These are phyloP conservation scores for Lantana camara DNA, from an alignment of 257 asterid species.

Conservation along the genomic window DNA sequence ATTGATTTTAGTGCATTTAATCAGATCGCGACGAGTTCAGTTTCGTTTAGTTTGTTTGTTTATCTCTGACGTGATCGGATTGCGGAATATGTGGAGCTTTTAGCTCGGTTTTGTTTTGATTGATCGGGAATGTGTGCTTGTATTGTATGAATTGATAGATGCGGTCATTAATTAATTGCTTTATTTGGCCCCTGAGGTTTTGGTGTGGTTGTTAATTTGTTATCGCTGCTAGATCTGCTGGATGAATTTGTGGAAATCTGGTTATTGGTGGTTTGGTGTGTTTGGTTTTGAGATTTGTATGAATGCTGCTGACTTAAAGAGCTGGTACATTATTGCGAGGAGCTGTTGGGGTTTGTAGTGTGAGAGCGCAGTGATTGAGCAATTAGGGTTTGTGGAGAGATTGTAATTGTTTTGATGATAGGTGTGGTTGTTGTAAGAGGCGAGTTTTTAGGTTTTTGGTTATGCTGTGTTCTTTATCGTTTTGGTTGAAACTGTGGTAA, in stretches of 20 bases:
- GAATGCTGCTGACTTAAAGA: background rate
- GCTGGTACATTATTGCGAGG: background rate
- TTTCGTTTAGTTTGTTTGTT: conserved; percentile 4
- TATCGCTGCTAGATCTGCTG: conserved; percentile 33
- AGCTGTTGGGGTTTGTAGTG: conserved; percentile 25
- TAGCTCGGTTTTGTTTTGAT: background rate
- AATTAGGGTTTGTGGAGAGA: conserved; percentile 10
- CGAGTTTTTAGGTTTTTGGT: background rate
- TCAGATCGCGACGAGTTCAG: conserved; percentile 27
- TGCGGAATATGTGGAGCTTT: conserved; percentile 16
- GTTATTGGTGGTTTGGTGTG: background rate
- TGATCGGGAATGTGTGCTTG: conserved; percentile 16
- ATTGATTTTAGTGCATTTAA: background rate
- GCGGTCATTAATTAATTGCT: conserved; percentile 3
- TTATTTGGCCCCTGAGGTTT: too few relatives aligned
- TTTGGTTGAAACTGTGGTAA: background rate
- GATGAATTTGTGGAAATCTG: conserved; percentile 17
- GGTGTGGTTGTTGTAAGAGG: background rate
- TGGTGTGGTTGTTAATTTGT: background rate
- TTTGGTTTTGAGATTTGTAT: conserved; percentile 19
- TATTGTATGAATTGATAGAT: conserved; percentile 9
- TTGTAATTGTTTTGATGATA: background rate
- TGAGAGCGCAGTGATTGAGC: background rate
- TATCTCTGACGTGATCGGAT: conserved; percentile 22
- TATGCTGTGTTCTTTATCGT: background rate